Evolutionary conservation across 257 asterid genomes (phyloP).

Genomic region (Oldenlandia corymbosa): DNA sequence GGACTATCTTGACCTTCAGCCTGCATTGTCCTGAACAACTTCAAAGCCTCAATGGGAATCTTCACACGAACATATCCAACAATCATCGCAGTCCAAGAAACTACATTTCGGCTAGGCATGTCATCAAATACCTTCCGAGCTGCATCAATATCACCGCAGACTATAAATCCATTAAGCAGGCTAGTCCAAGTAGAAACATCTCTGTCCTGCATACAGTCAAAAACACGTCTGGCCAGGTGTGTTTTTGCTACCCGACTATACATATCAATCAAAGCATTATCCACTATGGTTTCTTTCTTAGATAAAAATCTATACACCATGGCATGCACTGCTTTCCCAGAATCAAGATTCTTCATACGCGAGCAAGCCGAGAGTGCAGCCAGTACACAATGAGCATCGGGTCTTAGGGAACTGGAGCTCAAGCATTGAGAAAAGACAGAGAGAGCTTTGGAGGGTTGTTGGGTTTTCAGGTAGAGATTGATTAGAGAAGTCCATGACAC

Average conservation of each 20-base stretch:
- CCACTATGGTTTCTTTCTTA: slow-evolving; percentile 40
- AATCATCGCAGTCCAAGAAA: slow-evolving; percentile 83
- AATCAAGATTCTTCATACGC: slow-evolving; percentile 35
- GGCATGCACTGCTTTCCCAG: slow-evolving; percentile 51
- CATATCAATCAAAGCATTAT: slow-evolving; percentile 65
- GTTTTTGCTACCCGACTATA: slow-evolving; percentile 43
- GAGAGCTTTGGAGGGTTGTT: slow-evolving; percentile 46
- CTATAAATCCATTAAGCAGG: slow-evolving; percentile 53
- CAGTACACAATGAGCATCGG: slow-evolving; percentile 56
- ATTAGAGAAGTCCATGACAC: slow-evolving; percentile 63
- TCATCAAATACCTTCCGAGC: slow-evolving; percentile 52
- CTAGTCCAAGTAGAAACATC: slow-evolving; percentile 77
- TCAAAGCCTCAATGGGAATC: slow-evolving; percentile 48
- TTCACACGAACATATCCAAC: slow-evolving; percentile 61
- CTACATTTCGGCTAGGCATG: slow-evolving; percentile 58
- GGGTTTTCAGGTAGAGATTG: slow-evolving; percentile 44
- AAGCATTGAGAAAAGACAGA: slow-evolving; percentile 33
- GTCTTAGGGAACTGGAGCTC: slow-evolving; percentile 30
- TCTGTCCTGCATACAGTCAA: slow-evolving; percentile 30
- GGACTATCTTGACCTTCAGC: slow-evolving; percentile 42
- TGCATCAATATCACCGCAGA: slow-evolving; percentile 42
- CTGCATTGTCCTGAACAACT: slow-evolving; percentile 50
- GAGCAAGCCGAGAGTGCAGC: slow-evolving; percentile 71
- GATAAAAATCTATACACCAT: slow-evolving; percentile 47
- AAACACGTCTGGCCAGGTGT: slow-evolving; percentile 44